These are phyloP conservation scores for Ceratocystiopsis brevicomis DNA, from an alignment of 2,329 filamentous ascomycete genomes.

Conservation along the genomic window DNA sequence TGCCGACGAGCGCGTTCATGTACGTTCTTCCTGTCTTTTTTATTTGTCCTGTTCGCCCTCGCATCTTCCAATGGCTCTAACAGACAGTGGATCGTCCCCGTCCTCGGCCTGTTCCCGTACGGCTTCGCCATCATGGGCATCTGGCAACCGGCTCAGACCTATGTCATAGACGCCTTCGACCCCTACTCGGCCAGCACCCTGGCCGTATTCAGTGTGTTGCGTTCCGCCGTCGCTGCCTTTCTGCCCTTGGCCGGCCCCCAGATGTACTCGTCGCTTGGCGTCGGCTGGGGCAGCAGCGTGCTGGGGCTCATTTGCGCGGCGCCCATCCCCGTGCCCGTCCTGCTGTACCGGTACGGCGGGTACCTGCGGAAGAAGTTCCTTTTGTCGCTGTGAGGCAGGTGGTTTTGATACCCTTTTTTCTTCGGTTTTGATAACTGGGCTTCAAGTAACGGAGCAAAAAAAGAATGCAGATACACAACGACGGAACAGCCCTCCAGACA, in stretches of 20 bases:
- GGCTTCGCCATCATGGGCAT: slow-evolving; percentile 16
- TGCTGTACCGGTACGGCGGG: slow-evolving; percentile 34
- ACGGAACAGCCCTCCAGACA: neutral
- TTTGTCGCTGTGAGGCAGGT: neutral
- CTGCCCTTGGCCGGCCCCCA: slow-evolving; percentile 35
- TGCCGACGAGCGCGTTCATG: slow-evolving; percentile 11
- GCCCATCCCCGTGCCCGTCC: slow-evolving; percentile 30
- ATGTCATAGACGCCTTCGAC: slow-evolving; percentile 41
- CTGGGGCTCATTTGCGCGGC: slow-evolving; percentile 27
- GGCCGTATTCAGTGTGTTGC: slow-evolving; percentile 39
- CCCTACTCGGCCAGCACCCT: slow-evolving; percentile 38
- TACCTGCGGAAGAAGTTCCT: slow-evolving; percentile 8
- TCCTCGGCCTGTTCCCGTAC: slow-evolving; percentile 13
- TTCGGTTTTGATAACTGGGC: neutral
- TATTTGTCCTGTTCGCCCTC: neutral
- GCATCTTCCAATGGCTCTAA: too few species aligned
- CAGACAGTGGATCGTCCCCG: slow-evolving; percentile 5
- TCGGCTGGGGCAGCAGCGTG: slow-evolving; percentile 24
- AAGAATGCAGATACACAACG: neutral
- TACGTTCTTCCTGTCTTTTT: neutral
- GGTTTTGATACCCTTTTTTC: neutral
- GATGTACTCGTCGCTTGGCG: slow-evolving; percentile 36
- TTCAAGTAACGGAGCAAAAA: neutral
- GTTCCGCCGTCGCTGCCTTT: slow-evolving; percentile 33
- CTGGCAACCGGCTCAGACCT: slow-evolving; percentile 21